These are phyloP conservation scores for Boletus sp. DNA, from an alignment of 1,284 basidiomycete genomes.

Conservation along the genomic window DNA sequence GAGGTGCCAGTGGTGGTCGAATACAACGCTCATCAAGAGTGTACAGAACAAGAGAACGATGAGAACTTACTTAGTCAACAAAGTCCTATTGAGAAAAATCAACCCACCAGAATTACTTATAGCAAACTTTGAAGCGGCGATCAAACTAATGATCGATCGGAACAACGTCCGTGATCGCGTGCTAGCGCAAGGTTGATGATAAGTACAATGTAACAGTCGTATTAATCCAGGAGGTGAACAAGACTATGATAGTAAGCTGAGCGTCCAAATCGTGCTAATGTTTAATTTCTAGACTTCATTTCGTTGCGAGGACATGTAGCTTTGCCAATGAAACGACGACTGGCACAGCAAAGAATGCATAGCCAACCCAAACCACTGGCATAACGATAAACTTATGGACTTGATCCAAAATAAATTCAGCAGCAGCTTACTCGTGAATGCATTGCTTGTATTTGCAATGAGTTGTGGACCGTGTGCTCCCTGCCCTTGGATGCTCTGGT, in stretches of 20 bases:
- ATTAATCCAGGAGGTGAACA: background rate
- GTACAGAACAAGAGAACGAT: slow-evolving; percentile 15
- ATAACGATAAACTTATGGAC: slow-evolving; percentile 7
- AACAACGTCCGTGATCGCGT: too few relatives aligned
- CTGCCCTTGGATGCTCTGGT: slow-evolving; percentile 51
- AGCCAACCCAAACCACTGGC: slow-evolving; percentile 73
- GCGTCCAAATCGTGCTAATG: slow-evolving; percentile 3
- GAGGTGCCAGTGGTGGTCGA: slow-evolving; percentile 80
- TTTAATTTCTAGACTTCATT: too few relatives aligned
- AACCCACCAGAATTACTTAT: background rate
- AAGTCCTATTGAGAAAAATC: background rate
- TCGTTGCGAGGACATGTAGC: slow-evolving; percentile 53
- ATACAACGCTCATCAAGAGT: slow-evolving; percentile 72
- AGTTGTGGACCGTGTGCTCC: slow-evolving; percentile 54
- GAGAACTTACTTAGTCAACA: slow-evolving; percentile 21
- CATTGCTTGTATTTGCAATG: slow-evolving; percentile 63
- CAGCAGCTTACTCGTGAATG: slow-evolving; percentile 62
- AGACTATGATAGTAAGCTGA: background rate
- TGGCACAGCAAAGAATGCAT: slow-evolving; percentile 69
- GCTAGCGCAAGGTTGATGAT: too few relatives aligned
- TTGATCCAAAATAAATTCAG: background rate
- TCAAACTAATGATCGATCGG: too few relatives aligned
- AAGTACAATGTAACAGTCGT: background rate
- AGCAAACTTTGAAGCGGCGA: slow-evolving; percentile 23
- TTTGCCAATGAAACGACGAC: slow-evolving; percentile 68